Evolutionary conservation across 225 moss, liverwort and hornwort genomes (phyloP).

Genomic region (Physcomitrium patens): DNA sequence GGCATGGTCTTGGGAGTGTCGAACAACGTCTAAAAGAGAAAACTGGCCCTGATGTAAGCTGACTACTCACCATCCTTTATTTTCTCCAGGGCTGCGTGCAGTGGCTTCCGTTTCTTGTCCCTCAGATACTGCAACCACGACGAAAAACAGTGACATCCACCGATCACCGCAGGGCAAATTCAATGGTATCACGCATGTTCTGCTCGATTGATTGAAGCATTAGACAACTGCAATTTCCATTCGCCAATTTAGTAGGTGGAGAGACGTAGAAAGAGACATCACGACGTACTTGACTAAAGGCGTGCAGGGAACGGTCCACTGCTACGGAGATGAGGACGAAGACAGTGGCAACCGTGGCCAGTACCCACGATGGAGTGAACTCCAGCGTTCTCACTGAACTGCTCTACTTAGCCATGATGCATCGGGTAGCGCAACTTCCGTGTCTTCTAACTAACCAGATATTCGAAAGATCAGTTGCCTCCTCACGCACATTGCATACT

Average conservation of each 20-base stretch:
- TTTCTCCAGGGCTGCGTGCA: conserved; percentile 63
- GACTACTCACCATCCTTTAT: conserved; percentile 75
- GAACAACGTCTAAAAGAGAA: neutral
- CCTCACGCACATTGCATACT: too few relatives aligned
- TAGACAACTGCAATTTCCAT: neutral
- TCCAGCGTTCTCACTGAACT: conserved; percentile 41
- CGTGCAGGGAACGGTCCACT: conserved; percentile 44
- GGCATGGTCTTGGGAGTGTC: too few relatives aligned
- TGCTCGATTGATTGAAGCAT: neutral
- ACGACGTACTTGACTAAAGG: conserved; percentile 38
- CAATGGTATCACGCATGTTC: neutral
- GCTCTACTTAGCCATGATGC: conserved; percentile 36
- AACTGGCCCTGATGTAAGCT: neutral
- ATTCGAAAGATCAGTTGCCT: too few relatives aligned
- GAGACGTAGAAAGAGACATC: neutral
- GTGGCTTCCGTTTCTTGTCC: conserved; percentile 52
- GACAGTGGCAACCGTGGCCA: conserved; percentile 35
- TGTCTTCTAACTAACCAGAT: too few relatives aligned
- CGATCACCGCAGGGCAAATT: neutral
- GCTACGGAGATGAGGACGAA: conserved; percentile 50
- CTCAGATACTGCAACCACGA: conserved; percentile 44
- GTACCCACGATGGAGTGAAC: conserved; percentile 51
- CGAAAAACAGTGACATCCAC: conserved; percentile 1
- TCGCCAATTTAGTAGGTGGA: neutral
- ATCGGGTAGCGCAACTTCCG: too few relatives aligned